Percentiles rank a stretch among this genome's conserved stretches.
Conservation (phyloP, 495 filamentous ascomycete genomes). For the Daldinia childiae region DNA sequence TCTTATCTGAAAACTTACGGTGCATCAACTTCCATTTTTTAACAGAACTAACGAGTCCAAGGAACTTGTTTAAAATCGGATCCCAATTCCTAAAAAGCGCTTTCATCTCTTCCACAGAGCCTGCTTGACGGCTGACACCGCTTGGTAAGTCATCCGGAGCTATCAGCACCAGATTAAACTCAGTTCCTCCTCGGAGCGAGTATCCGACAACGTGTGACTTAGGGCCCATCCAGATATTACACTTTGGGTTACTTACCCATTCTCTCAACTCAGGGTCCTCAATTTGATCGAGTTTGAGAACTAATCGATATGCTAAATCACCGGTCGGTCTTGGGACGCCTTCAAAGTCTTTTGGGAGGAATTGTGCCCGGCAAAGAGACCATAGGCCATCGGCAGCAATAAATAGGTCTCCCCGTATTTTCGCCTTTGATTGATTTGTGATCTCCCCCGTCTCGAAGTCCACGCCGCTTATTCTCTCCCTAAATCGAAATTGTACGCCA, state of each 20-base stretch:
- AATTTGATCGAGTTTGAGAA: conserved; percentile 56
- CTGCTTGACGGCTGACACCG: conserved; percentile 49
- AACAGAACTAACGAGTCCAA: conserved; percentile 39
- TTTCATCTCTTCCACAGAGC: conserved; percentile 56
- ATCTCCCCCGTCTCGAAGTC: conserved; percentile 54
- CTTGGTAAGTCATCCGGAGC: conserved; percentile 58
- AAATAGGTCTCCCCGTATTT: conserved; percentile 55
- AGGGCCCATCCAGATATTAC: conserved; percentile 74
- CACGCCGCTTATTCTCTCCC: conserved; percentile 45
- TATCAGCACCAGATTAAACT: conserved; percentile 65
- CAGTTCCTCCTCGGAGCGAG: conserved; percentile 56
- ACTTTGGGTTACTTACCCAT: conserved; percentile 60
- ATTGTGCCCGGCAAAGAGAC: conserved; percentile 54
- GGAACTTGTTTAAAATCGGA: conserved; percentile 46
- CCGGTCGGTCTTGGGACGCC: conserved; percentile 60
- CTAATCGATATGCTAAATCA: conserved; percentile 64
- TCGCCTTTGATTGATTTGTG: conserved; percentile 45
- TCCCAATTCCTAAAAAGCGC: conserved; percentile 60
- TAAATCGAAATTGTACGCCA: conserved; percentile 49
- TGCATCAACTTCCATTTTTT: conserved; percentile 52
- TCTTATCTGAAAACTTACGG: conserved; percentile 38
- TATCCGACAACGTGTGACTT: conserved; percentile 64
- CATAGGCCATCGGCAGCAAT: conserved; percentile 65
- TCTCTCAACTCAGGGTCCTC: conserved; percentile 55
- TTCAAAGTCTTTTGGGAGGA: conserved; percentile 50